Conservation (phyloP, 2,329 filamentous ascomycete species). For the Mariannaea sp. region DNA sequence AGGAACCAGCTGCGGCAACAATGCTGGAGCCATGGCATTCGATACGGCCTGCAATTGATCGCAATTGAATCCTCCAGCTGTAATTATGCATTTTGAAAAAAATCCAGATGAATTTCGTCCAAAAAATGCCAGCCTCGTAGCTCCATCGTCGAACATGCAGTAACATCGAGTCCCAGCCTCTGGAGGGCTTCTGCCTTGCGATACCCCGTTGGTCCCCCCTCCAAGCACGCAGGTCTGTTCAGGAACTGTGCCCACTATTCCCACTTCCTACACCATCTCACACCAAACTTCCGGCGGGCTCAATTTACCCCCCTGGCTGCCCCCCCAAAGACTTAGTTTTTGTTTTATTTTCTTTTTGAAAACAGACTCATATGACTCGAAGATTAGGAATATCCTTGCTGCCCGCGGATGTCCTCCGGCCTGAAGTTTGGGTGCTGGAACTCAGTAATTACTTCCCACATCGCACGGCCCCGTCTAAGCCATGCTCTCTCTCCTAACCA, state of each 20-base stretch:
- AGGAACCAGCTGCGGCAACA: constrained; percentile 3
- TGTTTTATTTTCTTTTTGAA: not conserved
- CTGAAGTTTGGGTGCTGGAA: constrained; percentile 7
- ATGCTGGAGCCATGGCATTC: not conserved
- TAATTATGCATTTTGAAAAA: constrained; percentile 20
- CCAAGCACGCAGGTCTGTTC: constrained; percentile 16
- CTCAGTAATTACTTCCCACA: not conserved
- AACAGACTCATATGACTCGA: constrained; percentile 7
- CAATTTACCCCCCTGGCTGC: not conserved
- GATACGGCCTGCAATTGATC: constrained; percentile 25
- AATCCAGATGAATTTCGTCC: constrained; percentile 26
- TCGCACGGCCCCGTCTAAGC: not conserved
- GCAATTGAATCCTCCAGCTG: constrained; percentile 26
- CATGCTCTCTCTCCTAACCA: not conserved
- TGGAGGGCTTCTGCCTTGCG: constrained; percentile 36
- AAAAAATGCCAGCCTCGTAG: constrained; percentile 29
- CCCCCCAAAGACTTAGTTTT: not conserved
- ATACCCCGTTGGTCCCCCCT: constrained; percentile 1
- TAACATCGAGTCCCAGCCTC: constrained; percentile 37
- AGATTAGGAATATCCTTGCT: constrained; percentile 7
- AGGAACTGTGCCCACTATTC: constrained; percentile 14
- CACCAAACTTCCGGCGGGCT: constrained; percentile 7
- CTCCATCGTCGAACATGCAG: constrained; percentile 30
- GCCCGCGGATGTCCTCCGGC: constrained; percentile 5
- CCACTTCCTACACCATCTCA: constrained; percentile 18